A percentile compares a stretch with the other conserved stretches of the same genome.
These are phyloP conservation scores for Aspergillus biplanus DNA, from an alignment of 495 filamentous ascomycete species.

Conservation along the genomic window DNA sequence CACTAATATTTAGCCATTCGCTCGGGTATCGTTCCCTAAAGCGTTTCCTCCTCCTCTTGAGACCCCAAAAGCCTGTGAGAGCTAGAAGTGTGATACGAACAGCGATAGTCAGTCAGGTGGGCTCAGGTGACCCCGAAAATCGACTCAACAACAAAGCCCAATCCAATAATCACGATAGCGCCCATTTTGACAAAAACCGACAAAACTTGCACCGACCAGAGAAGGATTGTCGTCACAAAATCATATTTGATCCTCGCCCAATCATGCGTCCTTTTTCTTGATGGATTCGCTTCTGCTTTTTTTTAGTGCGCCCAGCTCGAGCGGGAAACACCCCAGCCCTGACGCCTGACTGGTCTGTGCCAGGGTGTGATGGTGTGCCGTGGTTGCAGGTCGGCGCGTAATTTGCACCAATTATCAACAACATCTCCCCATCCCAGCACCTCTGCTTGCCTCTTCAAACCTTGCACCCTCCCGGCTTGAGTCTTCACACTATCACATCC, in stretches of 20 bases:
- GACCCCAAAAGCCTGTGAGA: too few species aligned
- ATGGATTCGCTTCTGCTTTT: not conserved
- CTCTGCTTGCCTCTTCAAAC: not conserved
- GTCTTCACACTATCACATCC: constrained; percentile 40
- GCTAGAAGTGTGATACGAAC: not conserved
- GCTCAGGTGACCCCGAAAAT: not conserved
- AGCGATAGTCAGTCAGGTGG: not conserved
- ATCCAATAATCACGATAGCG: too few species aligned
- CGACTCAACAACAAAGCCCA: not conserved
- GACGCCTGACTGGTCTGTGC: not conserved
- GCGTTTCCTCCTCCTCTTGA: too few species aligned
- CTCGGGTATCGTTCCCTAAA: too few species aligned
- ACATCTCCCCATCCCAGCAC: constrained; percentile 8
- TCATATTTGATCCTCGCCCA: not conserved
- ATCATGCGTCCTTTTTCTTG: not conserved
- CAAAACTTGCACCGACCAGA: not conserved
- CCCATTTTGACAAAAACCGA: not conserved
- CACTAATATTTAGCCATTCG: too few species aligned
- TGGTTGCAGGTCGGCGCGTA: constrained; percentile 37
- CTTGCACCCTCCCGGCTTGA: constrained; percentile 20
- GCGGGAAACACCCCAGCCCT: not conserved
- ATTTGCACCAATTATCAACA: constrained; percentile 32
- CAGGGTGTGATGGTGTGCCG: constrained; percentile 23
- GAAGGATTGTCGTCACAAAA: not conserved
- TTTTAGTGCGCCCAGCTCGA: not conserved